A percentile compares a stretch with the other conserved stretches of the same genome.
These are phyloP conservation scores for Cenchrus purpureus DNA, from an alignment of 176 grass and related monocot genomes.

Conservation along the genomic window DNA sequence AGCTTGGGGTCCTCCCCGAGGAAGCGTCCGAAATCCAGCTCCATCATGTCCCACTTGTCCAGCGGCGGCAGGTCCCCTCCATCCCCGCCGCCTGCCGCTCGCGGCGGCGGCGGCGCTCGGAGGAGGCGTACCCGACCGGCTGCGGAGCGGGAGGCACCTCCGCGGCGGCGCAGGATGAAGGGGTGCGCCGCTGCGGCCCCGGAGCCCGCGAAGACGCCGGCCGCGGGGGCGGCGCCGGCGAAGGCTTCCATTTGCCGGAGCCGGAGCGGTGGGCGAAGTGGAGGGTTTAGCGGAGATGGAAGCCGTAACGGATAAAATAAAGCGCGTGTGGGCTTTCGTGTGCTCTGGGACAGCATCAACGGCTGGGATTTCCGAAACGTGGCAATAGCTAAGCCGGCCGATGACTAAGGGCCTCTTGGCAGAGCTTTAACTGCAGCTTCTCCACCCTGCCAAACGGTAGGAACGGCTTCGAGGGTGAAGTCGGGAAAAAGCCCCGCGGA, in stretches of 20 bases:
- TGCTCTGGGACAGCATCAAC: not conserved
- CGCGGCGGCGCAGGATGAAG: not conserved
- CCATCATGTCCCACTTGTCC: conserved; percentile 81
- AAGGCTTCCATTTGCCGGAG: conserved; percentile 57
- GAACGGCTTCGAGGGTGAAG: too few relatives aligned
- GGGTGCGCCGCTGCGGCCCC: not conserved
- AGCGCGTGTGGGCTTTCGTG: not conserved
- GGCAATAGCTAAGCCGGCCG: not conserved
- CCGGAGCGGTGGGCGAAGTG: not conserved
- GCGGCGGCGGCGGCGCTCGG: conserved; percentile 45
- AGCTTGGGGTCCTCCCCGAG: conserved; percentile 88
- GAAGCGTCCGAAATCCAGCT: conserved; percentile 74
- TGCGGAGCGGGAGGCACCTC: not conserved
- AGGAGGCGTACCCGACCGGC: conserved; percentile 32
- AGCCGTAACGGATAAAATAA: conserved; percentile 48
- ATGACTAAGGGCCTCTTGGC: not conserved
- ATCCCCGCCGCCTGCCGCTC: not conserved
- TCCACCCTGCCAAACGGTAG: too few relatives aligned
- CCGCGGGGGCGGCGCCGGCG: conserved; percentile 42
- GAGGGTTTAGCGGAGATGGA: conserved; percentile 25
- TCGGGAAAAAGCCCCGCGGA: too few relatives aligned
- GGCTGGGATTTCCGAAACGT: not conserved
- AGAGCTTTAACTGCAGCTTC: too few relatives aligned
- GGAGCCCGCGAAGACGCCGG: conserved; percentile 53
- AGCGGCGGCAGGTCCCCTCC: conserved; percentile 47